Evolutionary conservation across 169 alveolate genomes (phyloP), one percentile per base, ranked within the genome.

Genomic region (Theileria parva): DNA sequence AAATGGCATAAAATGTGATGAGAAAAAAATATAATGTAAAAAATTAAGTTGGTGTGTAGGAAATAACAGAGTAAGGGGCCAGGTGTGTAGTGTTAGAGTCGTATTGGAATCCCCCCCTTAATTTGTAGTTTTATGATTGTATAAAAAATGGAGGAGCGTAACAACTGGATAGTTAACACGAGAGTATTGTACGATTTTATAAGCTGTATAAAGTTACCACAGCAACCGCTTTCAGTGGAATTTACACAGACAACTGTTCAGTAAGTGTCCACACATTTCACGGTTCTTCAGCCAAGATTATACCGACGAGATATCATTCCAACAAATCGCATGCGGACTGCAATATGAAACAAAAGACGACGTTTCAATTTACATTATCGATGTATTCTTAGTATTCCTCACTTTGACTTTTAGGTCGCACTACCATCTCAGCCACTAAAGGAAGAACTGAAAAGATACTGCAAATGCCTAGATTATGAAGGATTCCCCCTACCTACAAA

Each of bases 101-200:
- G 8, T 30, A 67, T 73, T 83, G 89, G 89, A 83, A 61, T 61
- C 69, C 69, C 69, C 69, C 69, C n/a, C n/a, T n/a, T n/a, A 25
- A 13, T 61, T 34, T 12, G 32, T 9, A 15, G 34, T 9, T 25
- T 61, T 9, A 13, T 19, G 23, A 19, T 27, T 61, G 3, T 12
- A 5, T 61, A 23, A 61, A 9, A 12, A 61, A n/a, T 61, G 73
- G 79, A 70, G 4, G 85, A 77, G n/a, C 69, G 91, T 9, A 75
- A 80, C 44, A 85, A 85, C 53, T 85, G 91, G 91, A 28, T 85
- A 25, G 87, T 85, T 21, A 85, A 85, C 23, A 85, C 91, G 7
- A 55, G 76, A 59, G 87, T 85, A 28, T 61, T 85, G 25, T 85
- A 85, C 69, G 79, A 85, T 75, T 85, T 85, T 23, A 85, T 85